Evolutionary conservation across 495 filamentous ascomycete species (phyloP), one percentile per base, ranked within the genome.

Genomic region (Talaromyces wortmannii): DNA sequence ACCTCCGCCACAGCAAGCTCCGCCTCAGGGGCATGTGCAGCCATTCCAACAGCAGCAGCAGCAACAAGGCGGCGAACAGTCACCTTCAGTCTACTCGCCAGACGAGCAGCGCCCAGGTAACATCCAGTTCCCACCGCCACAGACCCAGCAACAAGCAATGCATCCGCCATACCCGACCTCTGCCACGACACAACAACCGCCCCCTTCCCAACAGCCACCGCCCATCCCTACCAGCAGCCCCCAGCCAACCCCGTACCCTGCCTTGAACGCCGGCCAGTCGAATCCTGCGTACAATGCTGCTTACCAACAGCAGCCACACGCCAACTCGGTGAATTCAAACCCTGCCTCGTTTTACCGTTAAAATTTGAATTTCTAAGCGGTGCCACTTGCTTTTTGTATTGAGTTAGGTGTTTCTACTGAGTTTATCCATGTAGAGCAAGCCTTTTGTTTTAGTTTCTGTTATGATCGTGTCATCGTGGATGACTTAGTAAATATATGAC

Each of bases 31-130:
- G 8, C 62, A 62, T 47, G 69, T 72, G 52, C 73, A 69, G 45
- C 74, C 72, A 45, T 68, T 69, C 52, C 73, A 71, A 29, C 72
- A 71, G 50, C 67, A 67, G 16, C 68, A 69, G 32, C 67, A 67
- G 16, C 61, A 64, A 31, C 64, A 63, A 50, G 63, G 62, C 13
- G 63, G 67, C 52, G 77, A 79, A 7, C 88, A 87, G 55, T 79
- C 80, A 6, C 76, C 81, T 5, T 81, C 84, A 5, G 69, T 72
- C 50, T 86, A 88, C 61, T 76, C 80, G 2, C 70, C 75, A 33
- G 84, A 88, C 4, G 81, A 86, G 43, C 76, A 70, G 16, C 68
- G 47, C 64, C 65, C 13, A 10, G 59, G 50, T 52, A 61, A 61
- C 46, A 67, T 67, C 48, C 64, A 31, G 48, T 71, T 69, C 36